Evolutionary conservation across 2,329 filamentous ascomycete genomes (phyloP).

Genomic region (Moelleriella libera): DNA sequence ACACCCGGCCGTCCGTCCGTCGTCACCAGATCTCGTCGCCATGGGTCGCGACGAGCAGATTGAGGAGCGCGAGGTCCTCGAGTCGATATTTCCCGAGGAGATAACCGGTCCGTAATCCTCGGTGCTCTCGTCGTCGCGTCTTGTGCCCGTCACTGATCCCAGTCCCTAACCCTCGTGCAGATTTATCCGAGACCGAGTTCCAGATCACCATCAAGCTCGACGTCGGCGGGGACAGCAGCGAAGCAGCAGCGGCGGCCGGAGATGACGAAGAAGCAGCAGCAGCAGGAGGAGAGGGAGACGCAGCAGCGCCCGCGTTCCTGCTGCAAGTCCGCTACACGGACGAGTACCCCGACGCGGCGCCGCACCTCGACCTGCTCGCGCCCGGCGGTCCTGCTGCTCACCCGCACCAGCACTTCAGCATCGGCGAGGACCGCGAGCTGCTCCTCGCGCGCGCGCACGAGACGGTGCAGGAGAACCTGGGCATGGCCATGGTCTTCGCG

Average conservation of each 20-base stretch:
- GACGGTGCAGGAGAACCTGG: constrained; percentile 80
- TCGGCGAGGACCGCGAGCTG: constrained; percentile 63
- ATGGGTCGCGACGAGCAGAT: constrained; percentile 77
- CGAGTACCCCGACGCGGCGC: constrained; percentile 77
- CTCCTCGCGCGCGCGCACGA: constrained; percentile 59
- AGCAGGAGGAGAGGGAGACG: constrained; percentile 43
- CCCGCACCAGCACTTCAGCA: constrained; percentile 58
- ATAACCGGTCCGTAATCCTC: constrained; percentile 54
- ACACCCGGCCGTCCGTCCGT: too few species aligned
- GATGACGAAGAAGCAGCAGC: constrained; percentile 41
- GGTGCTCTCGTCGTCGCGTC: not conserved
- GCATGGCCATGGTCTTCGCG: constrained; percentile 96
- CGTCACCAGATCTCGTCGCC: constrained; percentile 1
- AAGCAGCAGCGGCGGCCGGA: constrained; percentile 26
- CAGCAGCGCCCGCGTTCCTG: constrained; percentile 59
- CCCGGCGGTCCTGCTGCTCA: constrained; percentile 55
- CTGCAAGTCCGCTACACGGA: constrained; percentile 84
- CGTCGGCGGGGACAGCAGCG: constrained; percentile 33
- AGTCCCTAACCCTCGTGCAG: constrained; percentile 26
- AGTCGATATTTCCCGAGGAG: constrained; percentile 96
- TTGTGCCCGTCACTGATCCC: not conserved
- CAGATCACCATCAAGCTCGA: constrained; percentile 79
- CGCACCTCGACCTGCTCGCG: constrained; percentile 64
- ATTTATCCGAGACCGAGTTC: constrained; percentile 82
- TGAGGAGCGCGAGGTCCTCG: constrained; percentile 94